phyloP scores from a whole-genome alignment of 2,329 filamentous ascomycete genomes.

The Blastomyces parvus region DNA sequence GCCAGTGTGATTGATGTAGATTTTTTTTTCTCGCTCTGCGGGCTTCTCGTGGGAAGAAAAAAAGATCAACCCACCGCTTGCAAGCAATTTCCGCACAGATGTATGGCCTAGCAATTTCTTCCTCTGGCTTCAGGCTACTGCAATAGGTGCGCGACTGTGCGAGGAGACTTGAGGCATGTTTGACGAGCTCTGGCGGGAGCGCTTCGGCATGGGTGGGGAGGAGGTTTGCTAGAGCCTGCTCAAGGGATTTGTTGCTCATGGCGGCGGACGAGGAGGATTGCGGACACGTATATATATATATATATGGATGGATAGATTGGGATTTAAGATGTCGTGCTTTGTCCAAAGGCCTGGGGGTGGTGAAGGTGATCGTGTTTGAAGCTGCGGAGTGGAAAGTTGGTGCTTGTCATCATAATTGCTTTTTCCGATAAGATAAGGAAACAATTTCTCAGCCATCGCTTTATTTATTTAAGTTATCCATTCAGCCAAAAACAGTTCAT shows the following conservation, averaged over 20 bases:
- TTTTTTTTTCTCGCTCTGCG: background rate
- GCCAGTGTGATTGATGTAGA: background rate
- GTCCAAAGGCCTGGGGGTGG: background rate
- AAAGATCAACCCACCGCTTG: slow-evolving; percentile 50
- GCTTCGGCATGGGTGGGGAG: slow-evolving; percentile 62
- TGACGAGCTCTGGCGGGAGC: slow-evolving; percentile 59
- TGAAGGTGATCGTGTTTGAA: background rate
- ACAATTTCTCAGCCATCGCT: too few relatives aligned
- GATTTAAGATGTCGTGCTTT: background rate
- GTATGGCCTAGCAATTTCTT: slow-evolving; percentile 77
- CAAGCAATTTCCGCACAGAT: slow-evolving; percentile 85
- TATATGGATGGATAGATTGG: background rate
- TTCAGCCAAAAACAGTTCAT: too few relatives aligned
- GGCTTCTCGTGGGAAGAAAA: background rate
- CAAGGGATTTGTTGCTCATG: slow-evolving; percentile 64
- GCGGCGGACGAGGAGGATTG: background rate
- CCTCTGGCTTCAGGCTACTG: slow-evolving; percentile 68
- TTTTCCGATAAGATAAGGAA: background rate
- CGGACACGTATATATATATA: too few relatives aligned
- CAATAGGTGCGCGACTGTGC: slow-evolving; percentile 72
- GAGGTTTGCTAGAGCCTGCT: slow-evolving; percentile 62
- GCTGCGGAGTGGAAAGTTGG: background rate
- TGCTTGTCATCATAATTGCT: background rate
- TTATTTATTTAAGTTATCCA: too few relatives aligned
- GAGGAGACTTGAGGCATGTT: slow-evolving; percentile 62